Base-by-base conservation (phyloP, 331 rosid species). In the Dryas integrifolia region DNA sequence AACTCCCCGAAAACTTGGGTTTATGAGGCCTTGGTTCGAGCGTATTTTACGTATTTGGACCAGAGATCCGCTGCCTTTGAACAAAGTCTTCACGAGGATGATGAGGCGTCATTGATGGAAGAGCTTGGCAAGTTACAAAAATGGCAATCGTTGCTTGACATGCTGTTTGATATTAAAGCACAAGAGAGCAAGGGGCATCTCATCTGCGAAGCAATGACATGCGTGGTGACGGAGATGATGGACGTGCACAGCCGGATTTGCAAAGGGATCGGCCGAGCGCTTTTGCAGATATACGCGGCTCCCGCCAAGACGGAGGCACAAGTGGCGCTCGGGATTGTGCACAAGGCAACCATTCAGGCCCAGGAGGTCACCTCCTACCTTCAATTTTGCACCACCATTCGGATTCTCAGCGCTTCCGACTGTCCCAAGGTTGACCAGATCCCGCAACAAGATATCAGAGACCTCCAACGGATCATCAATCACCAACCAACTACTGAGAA, bases 141-240 rank as follows among this genome's bases (percentile, higher is more conserved):
- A 21, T 65, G 85, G 81, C 97, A 94, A 11, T 72, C 73, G 0
- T 12, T 91, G 84, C 73, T 89, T 24, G 92, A 89, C 39, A 63
- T 83, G 72, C 86, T 91, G 55, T 55, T 94, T 9, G 81, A 88
- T 50, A 77, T 94, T 30, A 85, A 71, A 38, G 97, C 98, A 0
- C 9, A 35, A 9, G 62, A 67, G 49, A 60, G 57, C 40, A 65
- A 64, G 24, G 78, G 12, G 35, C 71, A 72, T 7, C 72, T 91
- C 0, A 60, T 94, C 15, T 79, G 85, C 12, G 98, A 94, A 41
- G 98, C 98, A 0, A 94, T 94, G 98, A 92, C 85, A 44, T 88
- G 91, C 62, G 74, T 91, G 3, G 45, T 89, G 5, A 82, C 85
- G 1, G 98, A 94, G 80, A 76, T 86, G 18, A 89, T 81, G 21